These are phyloP conservation scores for Trichoderma brevicompactum DNA, from an alignment of 2,329 filamentous ascomycete species.

Conservation along the genomic window DNA sequence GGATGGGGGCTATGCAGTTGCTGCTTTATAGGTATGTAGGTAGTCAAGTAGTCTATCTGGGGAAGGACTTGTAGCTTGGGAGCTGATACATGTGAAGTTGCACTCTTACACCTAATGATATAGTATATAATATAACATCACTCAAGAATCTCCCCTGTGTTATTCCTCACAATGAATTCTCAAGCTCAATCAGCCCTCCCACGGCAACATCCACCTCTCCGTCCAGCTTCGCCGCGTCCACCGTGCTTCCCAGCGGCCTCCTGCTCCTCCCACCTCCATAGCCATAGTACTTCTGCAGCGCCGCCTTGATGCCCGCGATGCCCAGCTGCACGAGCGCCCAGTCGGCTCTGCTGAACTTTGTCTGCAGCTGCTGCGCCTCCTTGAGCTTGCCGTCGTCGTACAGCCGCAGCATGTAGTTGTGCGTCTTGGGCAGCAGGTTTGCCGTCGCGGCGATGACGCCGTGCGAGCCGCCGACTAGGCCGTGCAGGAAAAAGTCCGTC, in stretches of 20 bases:
- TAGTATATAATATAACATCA: no score
- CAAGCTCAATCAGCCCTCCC: constrained; percentile 33
- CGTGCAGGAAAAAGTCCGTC: constrained; percentile 49
- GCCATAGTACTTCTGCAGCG: constrained; percentile 32
- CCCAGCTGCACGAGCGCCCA: constrained; percentile 40
- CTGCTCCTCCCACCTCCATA: constrained; percentile 35
- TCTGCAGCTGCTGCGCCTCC: constrained; percentile 45
- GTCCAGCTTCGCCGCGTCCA: constrained; percentile 33
- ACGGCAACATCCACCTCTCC: constrained; percentile 33
- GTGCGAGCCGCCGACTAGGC: constrained; percentile 46
- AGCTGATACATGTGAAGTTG: no score
- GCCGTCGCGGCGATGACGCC: constrained; percentile 49
- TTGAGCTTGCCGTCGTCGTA: constrained; percentile 41
- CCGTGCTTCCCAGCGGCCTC: constrained; percentile 34
- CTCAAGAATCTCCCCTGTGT: background rate
- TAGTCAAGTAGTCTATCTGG: no score
- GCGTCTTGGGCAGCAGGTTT: constrained; percentile 47
- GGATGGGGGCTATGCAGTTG: background rate
- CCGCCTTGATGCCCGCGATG: constrained; percentile 38
- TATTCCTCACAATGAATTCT: constrained; percentile 31
- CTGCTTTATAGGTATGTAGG: background rate
- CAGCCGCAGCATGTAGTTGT: constrained; percentile 43
- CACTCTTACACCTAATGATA: no score
- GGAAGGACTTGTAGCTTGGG: no score
- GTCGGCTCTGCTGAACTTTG: constrained; percentile 38